These are phyloP conservation scores for Daldinia loculata DNA, from an alignment of 495 filamentous ascomycete species.

Conservation along the genomic window DNA sequence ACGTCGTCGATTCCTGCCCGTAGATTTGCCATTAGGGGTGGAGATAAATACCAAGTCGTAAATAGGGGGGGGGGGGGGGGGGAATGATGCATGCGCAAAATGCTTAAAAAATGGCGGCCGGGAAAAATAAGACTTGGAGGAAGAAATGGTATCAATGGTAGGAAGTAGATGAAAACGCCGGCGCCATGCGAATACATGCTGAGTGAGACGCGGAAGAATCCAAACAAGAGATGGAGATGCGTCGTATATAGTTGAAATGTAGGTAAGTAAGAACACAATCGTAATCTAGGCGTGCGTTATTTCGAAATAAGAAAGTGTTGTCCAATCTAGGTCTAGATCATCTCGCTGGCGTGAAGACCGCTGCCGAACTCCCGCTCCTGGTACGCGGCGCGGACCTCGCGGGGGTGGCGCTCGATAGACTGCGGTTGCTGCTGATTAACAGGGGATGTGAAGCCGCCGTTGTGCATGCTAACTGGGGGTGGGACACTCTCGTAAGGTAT, in stretches of 20 bases:
- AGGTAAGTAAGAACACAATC: constrained; percentile 3
- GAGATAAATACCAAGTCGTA: neutral
- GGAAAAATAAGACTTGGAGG: constrained; percentile 3
- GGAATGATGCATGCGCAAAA: constrained; percentile 17
- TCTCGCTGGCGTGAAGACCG: constrained; percentile 56
- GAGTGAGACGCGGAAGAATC: constrained; percentile 32
- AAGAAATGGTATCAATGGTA: constrained; percentile 42
- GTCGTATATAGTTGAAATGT: constrained; percentile 32
- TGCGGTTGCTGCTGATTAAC: constrained; percentile 20
- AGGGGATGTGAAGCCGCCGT: constrained; percentile 24
- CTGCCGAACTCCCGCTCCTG: constrained; percentile 52
- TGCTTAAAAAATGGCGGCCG: constrained; percentile 28
- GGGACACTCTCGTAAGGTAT: constrained; percentile 68
- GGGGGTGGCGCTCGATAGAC: constrained; percentile 50
- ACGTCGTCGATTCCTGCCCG: constrained; percentile 25
- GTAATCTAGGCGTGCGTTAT: constrained; percentile 1
- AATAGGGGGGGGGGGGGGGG: neutral
- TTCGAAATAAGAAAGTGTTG: neutral
- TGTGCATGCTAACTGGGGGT: constrained; percentile 42
- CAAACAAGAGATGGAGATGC: constrained; percentile 14
- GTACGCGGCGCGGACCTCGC: constrained; percentile 52
- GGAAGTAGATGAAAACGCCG: constrained; percentile 36
- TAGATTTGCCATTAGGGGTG: constrained; percentile 20
- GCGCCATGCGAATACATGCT: constrained; percentile 45
- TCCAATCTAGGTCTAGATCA: constrained; percentile 49